Evolutionary conservation across 2,329 filamentous ascomycete species (phyloP).

Genomic region (Chaetomiaceae sp.): DNA sequence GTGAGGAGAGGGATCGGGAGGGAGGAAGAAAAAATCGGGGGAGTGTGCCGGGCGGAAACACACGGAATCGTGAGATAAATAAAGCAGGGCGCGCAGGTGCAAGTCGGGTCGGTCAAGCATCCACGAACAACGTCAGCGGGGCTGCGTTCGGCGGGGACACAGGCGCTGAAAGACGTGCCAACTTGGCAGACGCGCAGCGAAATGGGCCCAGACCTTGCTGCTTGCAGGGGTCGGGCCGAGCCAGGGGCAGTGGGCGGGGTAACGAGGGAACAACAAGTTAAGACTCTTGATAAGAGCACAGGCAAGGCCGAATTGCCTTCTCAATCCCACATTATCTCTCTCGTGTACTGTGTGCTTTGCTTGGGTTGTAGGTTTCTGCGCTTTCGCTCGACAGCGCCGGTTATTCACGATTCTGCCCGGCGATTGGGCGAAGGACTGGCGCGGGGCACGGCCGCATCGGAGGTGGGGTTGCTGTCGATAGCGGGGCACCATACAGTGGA

Average conservation of each 20-base stretch:
- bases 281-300: no score
- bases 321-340: no score
- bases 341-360: no score
- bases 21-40: not conserved
- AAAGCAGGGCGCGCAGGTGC: not conserved
- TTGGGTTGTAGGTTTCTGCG: no score
- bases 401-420: no score
- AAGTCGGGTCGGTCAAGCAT: not conserved
- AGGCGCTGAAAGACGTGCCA: constrained; percentile 10
- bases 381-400: no score
- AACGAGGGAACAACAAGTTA: no score
- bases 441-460: constrained; percentile 1
- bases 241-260: no score
- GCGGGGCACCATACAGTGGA: not conserved
- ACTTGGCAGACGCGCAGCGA: constrained; percentile 6
- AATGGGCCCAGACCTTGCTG: no score
- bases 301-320: no score
- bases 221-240: no score
- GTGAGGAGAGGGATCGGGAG: not conserved
- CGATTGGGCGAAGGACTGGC: no score
- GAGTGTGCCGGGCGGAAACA: not conserved
- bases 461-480: not conserved
- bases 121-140: constrained; percentile 15
- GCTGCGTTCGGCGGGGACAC: constrained; percentile 8
- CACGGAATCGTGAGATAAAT: constrained; percentile 5